Evolutionary conservation across 2,329 filamentous ascomycete species (phyloP), one percentile per base, ranked within the genome.

Genomic region (Lizonia empirigonia): DNA sequence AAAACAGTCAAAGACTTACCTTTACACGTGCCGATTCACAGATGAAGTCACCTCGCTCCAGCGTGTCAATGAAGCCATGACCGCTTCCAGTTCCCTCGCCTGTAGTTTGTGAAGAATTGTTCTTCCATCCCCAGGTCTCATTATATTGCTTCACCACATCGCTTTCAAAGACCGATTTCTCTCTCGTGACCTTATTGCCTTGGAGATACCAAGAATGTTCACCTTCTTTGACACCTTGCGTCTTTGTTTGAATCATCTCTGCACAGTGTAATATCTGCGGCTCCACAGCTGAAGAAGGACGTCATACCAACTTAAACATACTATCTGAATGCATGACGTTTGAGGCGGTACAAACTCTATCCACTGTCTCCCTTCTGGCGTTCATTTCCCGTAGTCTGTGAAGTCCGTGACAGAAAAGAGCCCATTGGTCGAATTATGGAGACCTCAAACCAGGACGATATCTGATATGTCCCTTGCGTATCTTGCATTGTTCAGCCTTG

Each of bases 381-480:
- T 24, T 37, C 41, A 45, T 41, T 5, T 29, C 44, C 38, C 30
- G 34, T 16, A 41, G 24, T 39, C 18, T 4, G 26, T 41, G 18
- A 23, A 50, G 39, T 27, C 44, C 34, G 30, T 24, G 44, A 20
- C 7, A 16, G 16, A 3, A 15, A 30, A 4, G 5, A 16, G 3
- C 24, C 24, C 10, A 37, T 45, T 8, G 32, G 41, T 27, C 40
- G 37, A 33, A 53, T 15, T 13, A 52, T 51, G n/a, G 55, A 63
- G 8, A 56, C 51, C 34, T 67, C 59, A 30, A 58, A 62, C 51
- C 59, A 68, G 3, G 60, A 66, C 2, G 59, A 65, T 12, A 58
- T 62, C 1, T 50, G 12, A 44, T 56, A 62, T 1, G 58, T 48
- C 2, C 55, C 60, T 38, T 7, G 10, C 0, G 41, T 57, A 15